Evolutionary conservation across 2,329 filamentous ascomycete species (phyloP).

Genomic region (Arthroderma sp.): DNA sequence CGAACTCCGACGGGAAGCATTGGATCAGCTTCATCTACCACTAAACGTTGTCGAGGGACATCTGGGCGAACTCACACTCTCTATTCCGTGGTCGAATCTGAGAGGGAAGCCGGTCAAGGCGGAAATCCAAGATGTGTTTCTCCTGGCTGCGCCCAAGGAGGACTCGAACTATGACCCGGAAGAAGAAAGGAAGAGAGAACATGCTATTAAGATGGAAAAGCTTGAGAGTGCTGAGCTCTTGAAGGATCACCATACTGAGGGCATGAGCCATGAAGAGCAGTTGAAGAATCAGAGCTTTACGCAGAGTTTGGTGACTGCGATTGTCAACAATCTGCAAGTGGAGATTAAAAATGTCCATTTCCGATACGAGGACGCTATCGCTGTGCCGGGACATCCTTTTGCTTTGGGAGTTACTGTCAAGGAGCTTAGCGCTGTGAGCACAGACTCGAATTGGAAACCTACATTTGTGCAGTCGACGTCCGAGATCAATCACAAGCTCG

Average conservation of each 20-base stretch:
- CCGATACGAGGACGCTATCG: slow-evolving; percentile 94
- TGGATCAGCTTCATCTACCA: slow-evolving; percentile 91
- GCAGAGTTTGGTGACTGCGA: slow-evolving; percentile 84
- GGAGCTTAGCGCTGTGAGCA: slow-evolving; percentile 94
- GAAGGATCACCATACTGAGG: slow-evolving; percentile 83
- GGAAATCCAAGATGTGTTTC: slow-evolving; percentile 90
- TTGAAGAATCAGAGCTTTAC: slow-evolving; percentile 98
- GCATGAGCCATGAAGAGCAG: slow-evolving; percentile 87
- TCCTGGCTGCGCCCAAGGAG: slow-evolving; percentile 88
- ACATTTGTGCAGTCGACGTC: slow-evolving; percentile 87
- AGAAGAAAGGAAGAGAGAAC: slow-evolving; percentile 74
- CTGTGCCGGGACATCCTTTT: slow-evolving; percentile 87
- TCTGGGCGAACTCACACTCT: slow-evolving; percentile 76
- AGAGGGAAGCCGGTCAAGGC: slow-evolving; percentile 88
- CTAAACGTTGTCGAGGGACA: slow-evolving; percentile 96
- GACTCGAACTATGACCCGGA: slow-evolving; percentile 86
- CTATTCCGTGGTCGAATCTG: slow-evolving; percentile 95
- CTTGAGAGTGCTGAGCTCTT: slow-evolving; percentile 90
- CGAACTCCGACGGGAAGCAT: slow-evolving; percentile 81
- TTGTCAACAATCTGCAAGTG: slow-evolving; percentile 96
- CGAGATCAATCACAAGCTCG: slow-evolving; percentile 80
- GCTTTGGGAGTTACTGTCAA: slow-evolving; percentile 83
- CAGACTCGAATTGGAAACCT: slow-evolving; percentile 85
- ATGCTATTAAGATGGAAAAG: slow-evolving; percentile 97
- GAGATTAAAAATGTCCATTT: slow-evolving; percentile 97